Evolutionary conservation across 805 yeast species (phyloP), one percentile per base, ranked within the genome.

Genomic region (Zygosaccharomyces pseudorouxii): DNA sequence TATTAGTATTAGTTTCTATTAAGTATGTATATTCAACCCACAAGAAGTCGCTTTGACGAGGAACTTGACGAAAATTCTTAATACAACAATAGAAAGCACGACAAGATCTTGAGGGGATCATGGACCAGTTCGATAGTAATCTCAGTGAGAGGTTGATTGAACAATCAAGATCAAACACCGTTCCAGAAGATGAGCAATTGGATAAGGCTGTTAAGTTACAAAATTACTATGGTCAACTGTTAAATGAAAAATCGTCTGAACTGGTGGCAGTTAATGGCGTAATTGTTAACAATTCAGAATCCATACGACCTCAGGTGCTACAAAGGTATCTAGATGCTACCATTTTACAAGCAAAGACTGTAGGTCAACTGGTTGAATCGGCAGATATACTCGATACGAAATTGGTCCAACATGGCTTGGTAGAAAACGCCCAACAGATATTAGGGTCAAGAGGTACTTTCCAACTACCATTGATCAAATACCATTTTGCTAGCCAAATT

Each of bases 281-380:
- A 6, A 49, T 59, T 5, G 52, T 51, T 2, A 55, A 55, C 22
- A 52, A 56, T 36, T 30, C 56, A 11, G 55, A 56, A 30, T 39
- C 53, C 12, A 41, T 65, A 5, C 52, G 62, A n/a, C 41, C 56
- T 2, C 40, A 46, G 7, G 57, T 63, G 2, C 42, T 65, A 11
- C 56, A 59, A n/a, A 52, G 47, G 2, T 63, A 63, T 48, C 40
- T 65, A 10, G 58, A 60, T 42, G 57, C 53, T 7, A 67, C 71
- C 1, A 47, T 67, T 20, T 42, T 52, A 3, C 55, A 55, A 31
- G 63, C 66, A 7, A 46, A 48, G 1, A 63, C 56, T 22, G 54
- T 66, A 42, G 50, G 56, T 20, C 58, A 64, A 19, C 48, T 66
- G 20, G 58, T 55, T 28, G 45, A 51, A 22, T 59, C 59, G 35